phyloP scores from a whole-genome alignment of 352 stramenopile species.

The Phytophthora vignae region DNA sequence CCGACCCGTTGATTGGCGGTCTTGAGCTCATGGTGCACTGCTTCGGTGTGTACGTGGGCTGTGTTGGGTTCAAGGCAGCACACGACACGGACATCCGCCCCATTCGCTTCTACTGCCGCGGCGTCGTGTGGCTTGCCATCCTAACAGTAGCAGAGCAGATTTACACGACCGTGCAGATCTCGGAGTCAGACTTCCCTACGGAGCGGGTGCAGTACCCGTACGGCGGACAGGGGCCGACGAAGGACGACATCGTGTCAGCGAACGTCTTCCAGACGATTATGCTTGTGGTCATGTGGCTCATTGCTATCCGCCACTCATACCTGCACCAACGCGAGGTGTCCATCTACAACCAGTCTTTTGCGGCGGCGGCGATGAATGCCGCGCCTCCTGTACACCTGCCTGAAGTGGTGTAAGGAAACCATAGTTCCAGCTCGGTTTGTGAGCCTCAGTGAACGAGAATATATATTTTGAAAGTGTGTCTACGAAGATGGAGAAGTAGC shows the following conservation, averaged over 20 bases:
- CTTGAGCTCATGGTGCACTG: constrained; percentile 81
- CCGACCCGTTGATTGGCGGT: constrained; percentile 70
- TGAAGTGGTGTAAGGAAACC: constrained; percentile 59
- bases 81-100: constrained; percentile 89
- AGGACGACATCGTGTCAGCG: constrained; percentile 86
- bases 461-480: constrained; percentile 37
- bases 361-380: constrained; percentile 83
- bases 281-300: constrained; percentile 85
- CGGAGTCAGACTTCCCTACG: constrained; percentile 75
- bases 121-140: constrained; percentile 81
- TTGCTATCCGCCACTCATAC: constrained; percentile 84
- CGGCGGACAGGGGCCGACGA: constrained; percentile 73
- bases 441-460: constrained; percentile 30
- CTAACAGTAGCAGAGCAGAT: constrained; percentile 82
- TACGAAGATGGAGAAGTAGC: not conserved
- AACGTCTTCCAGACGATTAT: constrained; percentile 89
- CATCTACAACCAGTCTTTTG: constrained; percentile 87
- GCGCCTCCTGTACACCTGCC: constrained; percentile 71
- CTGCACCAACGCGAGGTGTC: constrained; percentile 77
- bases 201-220: constrained; percentile 79
- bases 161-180: constrained; percentile 86
- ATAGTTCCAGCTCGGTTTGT: constrained; percentile 29
- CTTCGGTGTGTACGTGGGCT: constrained; percentile 88
- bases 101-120: constrained; percentile 86
- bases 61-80: constrained; percentile 86